Base-by-base conservation (phyloP, 306 rosid species). In the Hippophae tibetana region DNA sequence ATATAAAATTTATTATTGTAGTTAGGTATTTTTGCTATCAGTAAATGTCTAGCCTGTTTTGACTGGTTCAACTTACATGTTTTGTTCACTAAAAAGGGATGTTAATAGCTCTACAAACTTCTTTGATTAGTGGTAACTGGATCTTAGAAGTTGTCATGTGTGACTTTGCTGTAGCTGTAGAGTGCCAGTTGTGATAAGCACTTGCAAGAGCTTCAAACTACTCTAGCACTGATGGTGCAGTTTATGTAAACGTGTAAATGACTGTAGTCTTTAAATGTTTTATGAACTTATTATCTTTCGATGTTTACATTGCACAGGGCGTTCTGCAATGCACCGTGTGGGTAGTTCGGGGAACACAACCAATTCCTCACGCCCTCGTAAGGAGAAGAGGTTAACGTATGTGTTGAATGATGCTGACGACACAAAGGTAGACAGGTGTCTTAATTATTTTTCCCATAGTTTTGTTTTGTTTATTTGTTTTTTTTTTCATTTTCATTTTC, bases 261-360 rank as follows among this genome's bases (percentile, higher is more conserved):
- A 43, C 42, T 23, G 0, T 38, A 26, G 23, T 14, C 43, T 58
- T 53, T 45, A 3, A 13, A 5, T 58, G 46, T 1, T 53, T 7
- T n/a, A 7, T 54, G 48, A 43, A 58, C 57, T 52, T 9, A 13
- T 42, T 61, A n/a, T 47, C 31, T 60, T 48, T 62, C 71, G 40
- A n/a, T 8, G 42, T 42, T 49, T 58, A 13, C 42, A 1, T 27
- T 14, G 42, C 64, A 10, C 48, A 81, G 71, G 73, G 80, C 73
- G 62, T 74, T 85, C 74, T 62, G 86, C 87, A 44, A 92, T 92
- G 99, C 99, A 88, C 84, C 99, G 96, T 43, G 99, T 93, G 79
- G 97, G 90, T 69, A 93, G 99, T 71, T 79, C 94, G 9, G 93
- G 97, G 64, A 93, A 93, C 69, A 80, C 95, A 62, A 64, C 78